phyloP scores from a whole-genome alignment of 176 grass and related monocot genomes.

The Raddia guianensis region DNA sequence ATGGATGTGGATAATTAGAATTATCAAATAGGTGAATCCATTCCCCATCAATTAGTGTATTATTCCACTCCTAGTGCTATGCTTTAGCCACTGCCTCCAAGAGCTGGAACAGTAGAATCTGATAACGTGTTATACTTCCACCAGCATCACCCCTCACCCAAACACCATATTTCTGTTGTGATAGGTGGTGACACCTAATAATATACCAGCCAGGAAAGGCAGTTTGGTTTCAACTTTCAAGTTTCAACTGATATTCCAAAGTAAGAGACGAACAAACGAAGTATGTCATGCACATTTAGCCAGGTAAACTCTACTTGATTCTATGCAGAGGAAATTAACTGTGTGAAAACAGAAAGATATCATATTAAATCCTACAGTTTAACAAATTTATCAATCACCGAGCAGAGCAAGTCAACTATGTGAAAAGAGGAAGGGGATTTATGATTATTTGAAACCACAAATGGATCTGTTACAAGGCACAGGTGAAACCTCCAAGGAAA shows the following conservation, averaged over 20 bases:
- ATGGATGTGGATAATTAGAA: slow-evolving; percentile 16
- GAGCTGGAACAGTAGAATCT: slow-evolving; percentile 1
- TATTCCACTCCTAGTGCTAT: slow-evolving; percentile 14
- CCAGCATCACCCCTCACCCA: neutral
- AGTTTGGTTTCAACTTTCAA: neutral
- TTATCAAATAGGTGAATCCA: slow-evolving; percentile 12
- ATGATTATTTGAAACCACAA: neutral
- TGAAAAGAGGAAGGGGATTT: no score
- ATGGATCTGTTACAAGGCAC: slow-evolving; percentile 31
- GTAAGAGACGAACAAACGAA: slow-evolving; percentile 18
- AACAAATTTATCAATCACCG: slow-evolving; percentile 6
- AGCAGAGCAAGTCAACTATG: neutral
- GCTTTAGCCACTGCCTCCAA: neutral
- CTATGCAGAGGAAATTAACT: slow-evolving; percentile 33
- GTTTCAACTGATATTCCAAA: slow-evolving; percentile 31
- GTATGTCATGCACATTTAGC: slow-evolving; percentile 20
- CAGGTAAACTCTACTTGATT: slow-evolving; percentile 36
- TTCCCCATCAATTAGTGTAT: neutral
- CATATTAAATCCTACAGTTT: slow-evolving; percentile 33
- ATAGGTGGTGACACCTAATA: slow-evolving; percentile 13
- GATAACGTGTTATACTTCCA: slow-evolving; percentile 17
- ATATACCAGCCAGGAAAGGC: slow-evolving; percentile 21
- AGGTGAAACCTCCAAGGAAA: slow-evolving; percentile 84
- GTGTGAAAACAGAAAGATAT: slow-evolving; percentile 25
- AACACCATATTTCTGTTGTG: neutral